Percentiles rank a stretch among this genome's conserved stretches.
These are phyloP conservation scores for Pythium sp. DNA, from an alignment of 352 stramenopile species.

Conservation along the genomic window DNA sequence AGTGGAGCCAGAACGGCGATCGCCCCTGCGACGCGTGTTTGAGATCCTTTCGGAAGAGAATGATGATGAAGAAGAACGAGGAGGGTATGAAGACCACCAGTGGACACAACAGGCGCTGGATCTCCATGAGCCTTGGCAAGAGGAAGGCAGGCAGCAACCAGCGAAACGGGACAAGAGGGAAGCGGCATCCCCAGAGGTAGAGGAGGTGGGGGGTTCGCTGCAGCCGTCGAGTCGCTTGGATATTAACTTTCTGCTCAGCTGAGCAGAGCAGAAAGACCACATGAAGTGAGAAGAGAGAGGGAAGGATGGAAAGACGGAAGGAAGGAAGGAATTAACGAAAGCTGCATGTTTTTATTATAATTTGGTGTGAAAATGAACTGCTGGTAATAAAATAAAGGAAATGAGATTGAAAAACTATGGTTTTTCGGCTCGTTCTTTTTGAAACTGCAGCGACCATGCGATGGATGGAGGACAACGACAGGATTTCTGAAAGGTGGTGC, in stretches of 20 bases:
- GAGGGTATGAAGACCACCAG: not conserved
- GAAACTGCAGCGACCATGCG: no score
- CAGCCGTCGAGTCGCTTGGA: conserved; percentile 1
- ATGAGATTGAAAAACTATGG: no score
- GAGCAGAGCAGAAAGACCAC: not conserved
- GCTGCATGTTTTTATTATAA: not conserved
- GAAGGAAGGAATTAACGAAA: not conserved
- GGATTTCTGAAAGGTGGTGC: no score
- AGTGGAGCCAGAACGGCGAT: not conserved
- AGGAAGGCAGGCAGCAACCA: not conserved
- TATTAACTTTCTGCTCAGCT: conserved; percentile 4
- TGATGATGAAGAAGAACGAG: not conserved
- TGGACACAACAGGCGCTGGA: not conserved
- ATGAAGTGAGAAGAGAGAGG: not conserved
- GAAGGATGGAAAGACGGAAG: no score
- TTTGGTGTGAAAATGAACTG: not conserved
- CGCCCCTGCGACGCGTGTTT: not conserved
- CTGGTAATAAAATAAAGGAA: no score
- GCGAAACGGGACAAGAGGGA: not conserved
- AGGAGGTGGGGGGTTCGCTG: not conserved
- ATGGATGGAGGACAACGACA: no score
- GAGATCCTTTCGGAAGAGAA: conserved; percentile 10
- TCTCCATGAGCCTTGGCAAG: not conserved
- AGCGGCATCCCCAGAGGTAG: not conserved
- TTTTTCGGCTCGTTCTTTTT: no score